phyloP scores from a whole-genome alignment of 2,329 filamentous ascomycete genomes.

The Chaetothyriales sp. region DNA sequence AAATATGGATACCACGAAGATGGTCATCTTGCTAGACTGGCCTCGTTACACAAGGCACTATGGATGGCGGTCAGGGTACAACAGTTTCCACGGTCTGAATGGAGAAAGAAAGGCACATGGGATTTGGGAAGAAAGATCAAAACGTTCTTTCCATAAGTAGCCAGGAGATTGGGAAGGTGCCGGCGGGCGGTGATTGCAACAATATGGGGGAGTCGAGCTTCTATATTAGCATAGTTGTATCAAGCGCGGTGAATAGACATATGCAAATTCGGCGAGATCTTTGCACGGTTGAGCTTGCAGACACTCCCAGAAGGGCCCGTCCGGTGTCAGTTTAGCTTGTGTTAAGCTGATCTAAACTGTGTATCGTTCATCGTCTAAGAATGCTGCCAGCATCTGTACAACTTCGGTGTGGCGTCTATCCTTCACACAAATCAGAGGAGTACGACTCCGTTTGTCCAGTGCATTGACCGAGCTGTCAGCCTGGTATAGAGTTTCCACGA shows the following conservation, averaged over 20 bases:
- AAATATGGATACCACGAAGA: slow-evolving; percentile 54
- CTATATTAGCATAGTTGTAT: neutral
- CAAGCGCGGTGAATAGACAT: neutral
- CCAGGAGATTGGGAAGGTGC: neutral
- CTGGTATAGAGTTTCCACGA: no score
- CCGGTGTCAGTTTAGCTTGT: no score
- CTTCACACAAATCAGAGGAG: no score
- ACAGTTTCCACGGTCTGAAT: neutral
- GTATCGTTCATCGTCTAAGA: no score
- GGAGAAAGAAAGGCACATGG: neutral
- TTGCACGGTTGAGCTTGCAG: no score
- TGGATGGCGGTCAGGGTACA: neutral
- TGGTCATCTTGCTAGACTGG: slow-evolving; percentile 36
- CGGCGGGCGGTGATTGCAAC: neutral
- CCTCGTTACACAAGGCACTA: neutral
- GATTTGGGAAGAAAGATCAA: neutral
- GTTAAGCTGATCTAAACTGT: no score
- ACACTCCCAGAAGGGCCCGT: no score
- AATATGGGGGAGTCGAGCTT: neutral
- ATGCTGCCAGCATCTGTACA: no score
- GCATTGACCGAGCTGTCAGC: no score
- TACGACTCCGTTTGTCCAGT: no score
- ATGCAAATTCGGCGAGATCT: no score
- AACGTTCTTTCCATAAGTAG: neutral
- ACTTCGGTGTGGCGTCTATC: no score